Base-by-base conservation (phyloP, 2,329 filamentous ascomycete species). In the Ophiostoma sp. region DNA sequence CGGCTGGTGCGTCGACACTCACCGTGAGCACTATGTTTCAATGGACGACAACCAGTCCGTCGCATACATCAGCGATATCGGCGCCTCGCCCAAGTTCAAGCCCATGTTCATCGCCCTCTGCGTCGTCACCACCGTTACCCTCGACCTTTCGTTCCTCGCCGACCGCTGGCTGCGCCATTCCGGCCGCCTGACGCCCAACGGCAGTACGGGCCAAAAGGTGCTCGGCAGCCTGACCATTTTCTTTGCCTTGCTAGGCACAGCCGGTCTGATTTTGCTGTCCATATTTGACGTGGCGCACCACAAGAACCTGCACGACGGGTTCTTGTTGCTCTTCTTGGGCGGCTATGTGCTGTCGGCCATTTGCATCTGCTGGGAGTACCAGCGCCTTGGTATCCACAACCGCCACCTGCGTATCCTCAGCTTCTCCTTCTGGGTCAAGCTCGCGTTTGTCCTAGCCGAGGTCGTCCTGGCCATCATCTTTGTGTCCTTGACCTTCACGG, bases 361-460 rank as follows among this genome's bases (percentile, higher is more conserved):
- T 77, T 95, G 95, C 82, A 92, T 95, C 76, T 98, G 95, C 84
- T 90, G 89, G 84, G 94, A 98, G 81, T 98, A 97, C 81, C 92
- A 96, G 79, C 90, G 93, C 2, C 87, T 98, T 1, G 94, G 94
- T 33, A 87, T 83, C 45, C 61, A 92, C 80, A 93, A 95, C 84
- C 91, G 91, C 75, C 84, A 94, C 74, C 89, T 95, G 82, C 88
- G 86, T 72, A 84, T 96, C 76, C 88, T 99, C 12, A 88, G 90
- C 66, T 81, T 87, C 74, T 96, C 92, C 73, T 98, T 98, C 85
- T 95, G 91, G 88, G 86, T 96, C 80, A 99, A 99, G 83, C 87
- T 97, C 36, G 76, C 81, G 74, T 98, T 99, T 82, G 92, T 98
- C 80, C 79, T 98, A 73, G 79, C 95, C 78, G 95, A 98, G 81